Evolutionary conservation across 2,329 filamentous ascomycete genomes (phyloP).

Genomic region (Epichloe hybrida): DNA sequence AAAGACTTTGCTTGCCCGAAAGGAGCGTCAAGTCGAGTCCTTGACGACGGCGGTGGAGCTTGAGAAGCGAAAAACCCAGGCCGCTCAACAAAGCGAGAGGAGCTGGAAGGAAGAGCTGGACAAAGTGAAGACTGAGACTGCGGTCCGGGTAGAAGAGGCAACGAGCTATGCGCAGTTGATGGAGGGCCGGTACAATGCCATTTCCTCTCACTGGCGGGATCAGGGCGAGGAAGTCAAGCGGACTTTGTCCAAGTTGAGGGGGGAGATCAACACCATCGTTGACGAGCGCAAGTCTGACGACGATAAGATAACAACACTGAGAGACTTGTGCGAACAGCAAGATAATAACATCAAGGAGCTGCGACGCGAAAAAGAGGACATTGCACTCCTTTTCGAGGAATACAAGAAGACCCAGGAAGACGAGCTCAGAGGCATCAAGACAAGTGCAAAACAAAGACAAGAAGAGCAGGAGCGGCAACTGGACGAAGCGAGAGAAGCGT

Average conservation of each 20-base stretch:
- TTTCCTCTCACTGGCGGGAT: constrained; percentile 52
- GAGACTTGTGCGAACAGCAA: constrained; percentile 61
- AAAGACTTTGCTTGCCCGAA: constrained; percentile 54
- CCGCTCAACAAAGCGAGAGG: constrained; percentile 46
- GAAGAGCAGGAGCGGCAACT: constrained; percentile 45
- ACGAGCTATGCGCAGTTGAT: constrained; percentile 51
- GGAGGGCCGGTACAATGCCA: constrained; percentile 56
- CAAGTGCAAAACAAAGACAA: constrained; percentile 42
- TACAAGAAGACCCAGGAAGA: constrained; percentile 53
- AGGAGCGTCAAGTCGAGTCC: constrained; percentile 61
- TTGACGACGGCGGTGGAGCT: constrained; percentile 49
- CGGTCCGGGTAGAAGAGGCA: constrained; percentile 51
- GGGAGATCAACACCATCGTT: constrained; percentile 40
- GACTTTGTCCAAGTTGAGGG: constrained; percentile 33
- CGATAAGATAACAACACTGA: constrained; percentile 48
- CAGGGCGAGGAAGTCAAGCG: constrained; percentile 48
- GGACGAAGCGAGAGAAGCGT: constrained; percentile 43
- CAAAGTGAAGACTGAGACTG: constrained; percentile 43
- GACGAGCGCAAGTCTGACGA: constrained; percentile 46
- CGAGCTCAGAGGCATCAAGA: constrained; percentile 45
- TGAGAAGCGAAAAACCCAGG: constrained; percentile 48
- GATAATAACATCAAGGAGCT: constrained; percentile 52
- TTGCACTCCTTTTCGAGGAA: constrained; percentile 44
- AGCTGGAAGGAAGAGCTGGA: constrained; percentile 52
- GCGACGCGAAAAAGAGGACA: constrained; percentile 46